phyloP scores from a whole-genome alignment of 2,329 filamentous ascomycete genomes.

The Cladophialophora yegresii region DNA sequence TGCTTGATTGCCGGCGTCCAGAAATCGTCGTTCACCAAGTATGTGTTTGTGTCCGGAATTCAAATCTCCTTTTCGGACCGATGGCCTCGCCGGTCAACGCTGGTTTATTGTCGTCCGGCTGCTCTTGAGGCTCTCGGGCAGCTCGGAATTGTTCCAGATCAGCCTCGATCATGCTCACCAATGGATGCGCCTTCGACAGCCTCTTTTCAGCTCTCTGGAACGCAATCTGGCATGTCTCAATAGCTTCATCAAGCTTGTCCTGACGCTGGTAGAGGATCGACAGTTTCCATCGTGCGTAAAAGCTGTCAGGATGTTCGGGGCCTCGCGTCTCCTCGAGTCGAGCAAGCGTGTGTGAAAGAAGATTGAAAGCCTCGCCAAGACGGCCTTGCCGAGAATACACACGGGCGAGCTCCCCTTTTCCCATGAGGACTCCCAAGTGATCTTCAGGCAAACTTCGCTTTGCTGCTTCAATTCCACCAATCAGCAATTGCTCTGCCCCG shows the following conservation, averaged over 20 bases:
- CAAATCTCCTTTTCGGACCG: no score
- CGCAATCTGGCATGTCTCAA: not conserved
- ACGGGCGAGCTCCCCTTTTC: constrained; percentile 6
- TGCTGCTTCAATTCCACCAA: constrained; percentile 6
- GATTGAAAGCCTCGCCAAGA: not conserved
- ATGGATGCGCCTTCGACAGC: constrained; percentile 1
- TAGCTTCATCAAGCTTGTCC: not conserved
- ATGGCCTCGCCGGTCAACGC: no score
- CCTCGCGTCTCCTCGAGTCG: not conserved
- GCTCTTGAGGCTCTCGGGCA: no score
- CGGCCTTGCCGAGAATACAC: constrained; percentile 11
- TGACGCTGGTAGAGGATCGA: not conserved
- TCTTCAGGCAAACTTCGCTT: constrained; percentile 5
- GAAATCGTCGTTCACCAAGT: no score
- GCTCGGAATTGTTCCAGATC: not conserved
- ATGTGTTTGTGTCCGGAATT: no score
- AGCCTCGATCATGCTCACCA: not conserved
- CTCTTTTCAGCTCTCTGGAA: not conserved
- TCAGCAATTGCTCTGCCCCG: constrained; percentile 67
- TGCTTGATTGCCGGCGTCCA: no score
- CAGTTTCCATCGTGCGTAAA: constrained; percentile 10
- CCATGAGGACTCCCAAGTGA: constrained; percentile 10
- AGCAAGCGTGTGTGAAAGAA: not conserved
- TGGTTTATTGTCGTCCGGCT: no score
- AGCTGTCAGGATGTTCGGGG: constrained; percentile 8